These are phyloP conservation scores for Glycine tomentella DNA, from an alignment of 306 rosid genomes.

Conservation along the genomic window DNA sequence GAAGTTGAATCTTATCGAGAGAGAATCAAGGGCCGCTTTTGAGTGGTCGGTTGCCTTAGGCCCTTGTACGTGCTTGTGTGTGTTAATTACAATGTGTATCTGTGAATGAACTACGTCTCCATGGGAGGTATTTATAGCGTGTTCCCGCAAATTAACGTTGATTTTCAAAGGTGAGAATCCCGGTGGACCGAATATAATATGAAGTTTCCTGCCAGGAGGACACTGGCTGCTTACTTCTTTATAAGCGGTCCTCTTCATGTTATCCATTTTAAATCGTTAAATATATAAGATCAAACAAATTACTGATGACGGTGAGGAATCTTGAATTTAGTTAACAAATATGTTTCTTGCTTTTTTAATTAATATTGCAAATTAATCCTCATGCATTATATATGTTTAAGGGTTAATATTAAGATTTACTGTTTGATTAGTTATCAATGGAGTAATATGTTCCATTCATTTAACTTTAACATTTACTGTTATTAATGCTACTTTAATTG, in stretches of 20 bases:
- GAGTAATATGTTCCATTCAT: too few species aligned
- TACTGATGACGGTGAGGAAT: too few species aligned
- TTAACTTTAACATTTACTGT: neutral
- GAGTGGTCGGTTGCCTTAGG: neutral
- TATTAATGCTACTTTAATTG: neutral
- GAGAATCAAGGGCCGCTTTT: neutral
- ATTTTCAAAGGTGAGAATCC: slow-evolving; percentile 11
- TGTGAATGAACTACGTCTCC: neutral
- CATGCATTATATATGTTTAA: too few species aligned
- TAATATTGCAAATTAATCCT: neutral
- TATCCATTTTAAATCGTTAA: neutral
- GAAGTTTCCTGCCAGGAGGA: neutral
- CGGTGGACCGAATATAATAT: neutral
- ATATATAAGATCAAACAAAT: neutral
- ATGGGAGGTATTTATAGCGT: neutral
- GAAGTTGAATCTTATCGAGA: neutral
- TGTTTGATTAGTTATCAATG: too few species aligned
- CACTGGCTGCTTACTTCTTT: neutral
- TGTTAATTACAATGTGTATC: neutral
- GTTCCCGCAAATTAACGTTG: neutral
- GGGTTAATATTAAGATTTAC: too few species aligned
- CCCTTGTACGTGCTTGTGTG: neutral
- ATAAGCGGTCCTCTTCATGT: neutral
- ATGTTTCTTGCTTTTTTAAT: neutral
- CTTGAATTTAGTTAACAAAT: neutral